phyloP scores from a whole-genome alignment of 2,329 filamentous ascomycete genomes.

The Pseudogymnoascus sp. region DNA sequence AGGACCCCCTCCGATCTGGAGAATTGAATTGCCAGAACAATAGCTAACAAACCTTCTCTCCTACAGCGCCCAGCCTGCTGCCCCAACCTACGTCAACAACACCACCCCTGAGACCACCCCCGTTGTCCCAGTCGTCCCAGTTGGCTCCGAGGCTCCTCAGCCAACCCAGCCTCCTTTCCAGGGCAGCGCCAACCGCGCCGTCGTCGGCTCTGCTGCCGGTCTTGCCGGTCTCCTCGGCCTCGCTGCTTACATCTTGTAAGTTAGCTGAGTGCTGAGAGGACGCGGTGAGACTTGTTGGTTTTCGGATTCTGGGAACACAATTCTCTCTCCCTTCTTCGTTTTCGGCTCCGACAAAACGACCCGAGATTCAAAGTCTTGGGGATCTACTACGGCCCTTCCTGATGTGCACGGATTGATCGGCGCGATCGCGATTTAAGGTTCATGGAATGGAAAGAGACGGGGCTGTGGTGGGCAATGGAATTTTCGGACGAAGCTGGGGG shows the following conservation, averaged over 20 bases:
- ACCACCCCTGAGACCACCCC: slow-evolving; percentile 25
- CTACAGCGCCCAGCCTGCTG: slow-evolving; percentile 13
- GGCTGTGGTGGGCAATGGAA: not conserved
- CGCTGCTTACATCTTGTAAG: slow-evolving; percentile 37
- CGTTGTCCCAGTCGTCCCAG: slow-evolving; percentile 12
- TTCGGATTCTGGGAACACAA: not conserved
- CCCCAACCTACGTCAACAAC: slow-evolving; percentile 19
- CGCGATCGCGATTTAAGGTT: not conserved
- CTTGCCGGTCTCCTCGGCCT: slow-evolving; percentile 53
- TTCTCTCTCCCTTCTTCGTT: not conserved
- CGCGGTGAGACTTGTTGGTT: not conserved
- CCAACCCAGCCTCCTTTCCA: slow-evolving; percentile 35
- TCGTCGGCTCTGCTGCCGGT: slow-evolving; percentile 48
- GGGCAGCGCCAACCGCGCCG: slow-evolving; percentile 48
- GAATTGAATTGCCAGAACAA: not conserved
- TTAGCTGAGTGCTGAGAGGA: no score
- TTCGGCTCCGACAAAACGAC: no score
- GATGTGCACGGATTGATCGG: no score
- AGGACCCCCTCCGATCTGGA: no score
- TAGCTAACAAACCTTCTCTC: slow-evolving; percentile 12
- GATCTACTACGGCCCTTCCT: no score
- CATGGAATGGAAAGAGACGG: not conserved
- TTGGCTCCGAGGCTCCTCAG: slow-evolving; percentile 20
- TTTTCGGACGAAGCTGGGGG: no score
- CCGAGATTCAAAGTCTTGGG: no score